Percentiles rank a stretch among this genome's conserved stretches.
Conservation (phyloP, 208 protist genomes). For the Leishmania major region DNA sequence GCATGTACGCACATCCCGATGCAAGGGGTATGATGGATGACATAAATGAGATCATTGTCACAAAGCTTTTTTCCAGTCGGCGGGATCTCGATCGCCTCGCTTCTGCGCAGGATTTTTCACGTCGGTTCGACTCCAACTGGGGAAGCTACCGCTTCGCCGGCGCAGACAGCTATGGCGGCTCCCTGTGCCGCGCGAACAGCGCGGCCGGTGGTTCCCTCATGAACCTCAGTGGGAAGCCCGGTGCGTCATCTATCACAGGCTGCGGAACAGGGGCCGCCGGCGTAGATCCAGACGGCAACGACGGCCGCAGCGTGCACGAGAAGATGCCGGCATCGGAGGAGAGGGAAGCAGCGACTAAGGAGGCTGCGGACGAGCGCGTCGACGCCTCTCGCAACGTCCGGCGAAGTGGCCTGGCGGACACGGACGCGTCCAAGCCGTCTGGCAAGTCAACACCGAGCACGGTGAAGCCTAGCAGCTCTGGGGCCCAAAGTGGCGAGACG, state of each 20-base stretch:
- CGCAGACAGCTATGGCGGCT: slow-evolving; percentile 26
- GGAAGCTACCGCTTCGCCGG: slow-evolving; percentile 33
- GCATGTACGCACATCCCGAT: slow-evolving; percentile 36
- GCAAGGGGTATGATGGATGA: slow-evolving; percentile 26
- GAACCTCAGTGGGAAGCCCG: slow-evolving; percentile 9
- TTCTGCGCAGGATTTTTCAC: slow-evolving; percentile 50
- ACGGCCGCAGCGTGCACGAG: not conserved
- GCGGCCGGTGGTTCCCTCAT: slow-evolving; percentile 20
- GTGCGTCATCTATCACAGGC: not conserved
- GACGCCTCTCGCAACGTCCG: not conserved
- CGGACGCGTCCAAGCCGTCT: not conserved
- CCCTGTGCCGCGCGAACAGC: slow-evolving; percentile 19
- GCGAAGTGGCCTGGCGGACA: not conserved
- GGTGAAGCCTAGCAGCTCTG: not conserved
- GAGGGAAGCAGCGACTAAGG: not conserved
- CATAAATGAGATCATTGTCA: slow-evolving; percentile 48
- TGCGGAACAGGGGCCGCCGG: slow-evolving; percentile 15
- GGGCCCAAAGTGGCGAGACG: not conserved
- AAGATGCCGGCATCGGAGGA: slow-evolving; percentile 10
- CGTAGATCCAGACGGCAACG: slow-evolving; percentile 21
- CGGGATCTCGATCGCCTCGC: slow-evolving; percentile 52
- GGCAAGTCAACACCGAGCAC: not conserved
- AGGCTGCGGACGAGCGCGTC: not conserved
- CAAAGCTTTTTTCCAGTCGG: slow-evolving; percentile 76
- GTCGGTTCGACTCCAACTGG: slow-evolving; percentile 56